phyloP scores from a whole-genome alignment of 1,284 basidiomycete genomes.

The Apiotrichum sp. region DNA sequence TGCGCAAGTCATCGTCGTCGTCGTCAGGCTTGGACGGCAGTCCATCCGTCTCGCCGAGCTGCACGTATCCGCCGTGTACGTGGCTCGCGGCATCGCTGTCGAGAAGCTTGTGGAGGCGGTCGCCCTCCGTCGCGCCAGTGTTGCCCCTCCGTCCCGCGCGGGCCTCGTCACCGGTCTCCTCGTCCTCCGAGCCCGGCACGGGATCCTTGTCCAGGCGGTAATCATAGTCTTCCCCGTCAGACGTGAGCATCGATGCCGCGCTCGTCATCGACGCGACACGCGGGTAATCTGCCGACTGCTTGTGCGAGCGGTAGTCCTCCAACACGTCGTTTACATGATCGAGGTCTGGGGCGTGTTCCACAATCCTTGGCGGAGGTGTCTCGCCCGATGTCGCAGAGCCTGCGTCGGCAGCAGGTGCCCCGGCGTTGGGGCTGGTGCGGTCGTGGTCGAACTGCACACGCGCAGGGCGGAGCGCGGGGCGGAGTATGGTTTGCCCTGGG shows the following conservation, averaged over 20 bases:
- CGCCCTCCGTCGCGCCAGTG: slow-evolving; percentile 2
- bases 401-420: no score
- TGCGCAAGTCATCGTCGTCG: slow-evolving; percentile 19
- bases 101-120: slow-evolving; percentile 20
- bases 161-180: slow-evolving; percentile 5
- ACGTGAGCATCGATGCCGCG: neutral
- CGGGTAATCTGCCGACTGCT: neutral
- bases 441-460: slow-evolving; percentile 43
- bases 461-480: slow-evolving; percentile 3
- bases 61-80: slow-evolving; percentile 40
- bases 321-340: slow-evolving; percentile 34
- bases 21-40: slow-evolving; percentile 39
- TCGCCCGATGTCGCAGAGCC: slow-evolving; percentile 26
- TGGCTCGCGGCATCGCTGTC: slow-evolving; percentile 30
- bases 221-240: slow-evolving; percentile 42
- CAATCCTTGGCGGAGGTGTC: slow-evolving; percentile 11
- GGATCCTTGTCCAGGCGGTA: slow-evolving; percentile 42
- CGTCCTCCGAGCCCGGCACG: neutral
- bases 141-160: neutral
- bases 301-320: slow-evolving; percentile 24
- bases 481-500: no score
- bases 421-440: slow-evolving; percentile 4
- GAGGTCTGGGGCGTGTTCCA: slow-evolving; percentile 27
- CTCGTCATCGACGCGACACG: neutral
- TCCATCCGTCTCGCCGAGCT: slow-evolving; percentile 48